Evolutionary conservation across 768 basidiomycete species (phyloP), one percentile per base, ranked within the genome.

Genomic region (Naganishia randhawae): DNA sequence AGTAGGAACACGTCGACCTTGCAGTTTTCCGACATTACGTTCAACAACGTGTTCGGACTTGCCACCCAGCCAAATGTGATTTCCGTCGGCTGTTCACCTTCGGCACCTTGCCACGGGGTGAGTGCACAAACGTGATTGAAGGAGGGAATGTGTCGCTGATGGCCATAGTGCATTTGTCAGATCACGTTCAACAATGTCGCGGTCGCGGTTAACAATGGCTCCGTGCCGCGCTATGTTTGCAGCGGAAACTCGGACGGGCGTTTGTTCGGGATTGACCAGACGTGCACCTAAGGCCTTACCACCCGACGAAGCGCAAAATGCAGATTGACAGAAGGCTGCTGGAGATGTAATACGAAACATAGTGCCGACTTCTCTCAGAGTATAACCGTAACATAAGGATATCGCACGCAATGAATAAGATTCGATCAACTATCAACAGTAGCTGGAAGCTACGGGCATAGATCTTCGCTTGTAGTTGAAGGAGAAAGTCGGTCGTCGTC

Each of bases 161-260:
- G 19, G 14, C 19, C 11, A 48, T 48, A n/a, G 11, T 4, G 19
- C 42, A 3, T 3, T 11, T 48, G 3, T n/a, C 45, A 48, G 45
- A 48, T 48, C 45, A 48, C 45, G 8, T 48, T 48, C 45, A 48
- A 48, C 45, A 48, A 48, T 48, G 45, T 48, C 13, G 45, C 45
- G 19, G 45, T 48, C 11, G 45, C 45, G 7, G 19, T 22, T 22
- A 48, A 48, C 45, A 22, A n/a, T 22, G 45, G 45, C 45, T 7
- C 45, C 11, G 45, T 48, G 19, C 45, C 45, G 13, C 8, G n/a
- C 4, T 48, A 48, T 48, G 19, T 22, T n/a, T 48, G 45, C 45
- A 48, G 45, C n/a, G 45, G 45, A 48, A 48, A 48, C 45, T 48
- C 45, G 7, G 45, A 48, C 25, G 45, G 45, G 45, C 45, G 45